These are phyloP conservation scores for Rosa chinensis DNA, from an alignment of 306 rosid species.

Conservation along the genomic window DNA sequence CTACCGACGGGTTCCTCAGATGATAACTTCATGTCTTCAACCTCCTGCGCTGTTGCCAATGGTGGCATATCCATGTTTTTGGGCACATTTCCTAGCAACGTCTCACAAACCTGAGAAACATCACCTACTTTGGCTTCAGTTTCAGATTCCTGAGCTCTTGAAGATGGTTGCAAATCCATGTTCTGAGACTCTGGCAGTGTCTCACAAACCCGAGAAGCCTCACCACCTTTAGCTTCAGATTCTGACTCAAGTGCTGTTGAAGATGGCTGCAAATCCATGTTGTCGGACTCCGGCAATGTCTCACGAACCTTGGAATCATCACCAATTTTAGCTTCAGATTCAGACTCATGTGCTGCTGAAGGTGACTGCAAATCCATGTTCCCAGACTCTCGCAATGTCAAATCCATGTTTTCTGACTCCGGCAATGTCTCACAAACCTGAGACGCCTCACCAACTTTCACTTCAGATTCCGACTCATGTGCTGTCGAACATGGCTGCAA, in stretches of 20 bases:
- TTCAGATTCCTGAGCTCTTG: background rate
- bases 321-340: constrained; percentile 23
- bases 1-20: constrained; percentile 10
- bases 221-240: constrained; percentile 11
- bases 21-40: background rate
- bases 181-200: background rate
- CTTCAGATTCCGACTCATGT: constrained; percentile 20
- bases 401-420: background rate
- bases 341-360: background rate
- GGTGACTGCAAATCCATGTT: constrained; percentile 1
- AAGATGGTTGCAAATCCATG: constrained; percentile 14
- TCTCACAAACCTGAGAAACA: background rate
- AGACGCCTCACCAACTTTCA: constrained; percentile 20
- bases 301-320: constrained; percentile 19
- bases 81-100: background rate
- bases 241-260: background rate
- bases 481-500: background rate
- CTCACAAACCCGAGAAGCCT: constrained; percentile 6
- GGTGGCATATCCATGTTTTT: background rate
- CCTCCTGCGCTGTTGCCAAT: constrained; percentile 5
- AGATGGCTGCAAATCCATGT: too few relatives aligned
- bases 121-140: background rate
- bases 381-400: background rate
- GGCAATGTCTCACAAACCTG: constrained; percentile 6
- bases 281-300: background rate